Percentiles rank a stretch among this genome's conserved stretches.
phyloP scores from a whole-genome alignment of 2,329 filamentous ascomycete species.

The Colletotrichum godetiae region DNA sequence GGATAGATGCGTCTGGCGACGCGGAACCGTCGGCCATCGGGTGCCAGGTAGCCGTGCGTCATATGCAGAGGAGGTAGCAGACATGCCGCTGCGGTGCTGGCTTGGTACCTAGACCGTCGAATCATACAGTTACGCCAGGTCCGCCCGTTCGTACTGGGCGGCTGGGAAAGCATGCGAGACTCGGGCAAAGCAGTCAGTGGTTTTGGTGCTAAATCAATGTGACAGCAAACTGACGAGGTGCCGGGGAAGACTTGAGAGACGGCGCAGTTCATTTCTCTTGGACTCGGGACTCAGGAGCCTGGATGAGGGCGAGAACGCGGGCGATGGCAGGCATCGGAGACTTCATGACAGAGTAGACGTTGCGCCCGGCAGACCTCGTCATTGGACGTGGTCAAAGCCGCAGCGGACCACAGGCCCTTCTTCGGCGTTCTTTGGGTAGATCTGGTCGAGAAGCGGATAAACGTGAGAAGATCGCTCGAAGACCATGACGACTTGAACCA shows the following conservation, averaged over 20 bases:
- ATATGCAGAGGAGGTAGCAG: conserved; percentile 4
- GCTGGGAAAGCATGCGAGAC: conserved; percentile 18
- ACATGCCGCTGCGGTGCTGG: conserved; percentile 26
- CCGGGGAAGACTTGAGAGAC: not conserved
- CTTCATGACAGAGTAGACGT: conserved; percentile 3
- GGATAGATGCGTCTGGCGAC: conserved; percentile 15
- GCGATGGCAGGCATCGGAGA: conserved; percentile 4
- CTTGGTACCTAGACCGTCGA: conserved; percentile 24
- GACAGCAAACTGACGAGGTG: not conserved
- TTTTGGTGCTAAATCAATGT: not conserved
- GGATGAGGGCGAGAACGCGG: conserved; percentile 10
- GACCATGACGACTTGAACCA: conserved; percentile 1
- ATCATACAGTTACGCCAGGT: conserved; percentile 22
- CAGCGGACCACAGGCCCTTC: not conserved
- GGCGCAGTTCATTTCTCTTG: not conserved
- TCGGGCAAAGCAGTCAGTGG: conserved; percentile 11
- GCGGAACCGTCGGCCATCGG: conserved; percentile 25
- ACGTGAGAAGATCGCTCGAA: conserved; percentile 5
- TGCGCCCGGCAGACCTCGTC: not conserved
- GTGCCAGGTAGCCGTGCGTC: conserved; percentile 8
- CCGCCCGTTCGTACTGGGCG: conserved; percentile 27
- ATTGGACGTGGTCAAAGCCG: not conserved
- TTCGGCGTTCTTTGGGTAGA: conserved; percentile 2
- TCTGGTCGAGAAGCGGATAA: conserved; percentile 4
- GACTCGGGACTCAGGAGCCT: not conserved